Evolutionary conservation across 306 rosid genomes (phyloP).

Genomic region (Urtica urens): DNA sequence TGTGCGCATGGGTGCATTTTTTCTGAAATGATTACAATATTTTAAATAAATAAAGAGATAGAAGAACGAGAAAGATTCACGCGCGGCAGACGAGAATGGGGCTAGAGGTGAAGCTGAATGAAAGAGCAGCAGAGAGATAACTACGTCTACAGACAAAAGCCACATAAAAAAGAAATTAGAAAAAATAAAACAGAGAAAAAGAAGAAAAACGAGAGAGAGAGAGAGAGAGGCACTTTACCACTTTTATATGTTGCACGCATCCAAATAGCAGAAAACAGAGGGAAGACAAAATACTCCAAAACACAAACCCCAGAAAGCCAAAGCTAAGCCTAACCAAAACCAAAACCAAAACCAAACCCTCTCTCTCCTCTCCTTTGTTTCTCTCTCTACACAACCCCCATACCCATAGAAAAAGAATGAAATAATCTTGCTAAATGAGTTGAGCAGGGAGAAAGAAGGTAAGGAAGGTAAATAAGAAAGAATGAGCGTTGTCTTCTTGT

Average conservation of each 20-base stretch:
- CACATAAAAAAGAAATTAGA: conserved; percentile 20
- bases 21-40: too few species aligned
- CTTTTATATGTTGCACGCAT: conserved; percentile 96
- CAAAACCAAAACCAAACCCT: too few species aligned
- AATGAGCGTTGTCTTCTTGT: too few species aligned
- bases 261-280: conserved; percentile 56
- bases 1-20: too few species aligned
- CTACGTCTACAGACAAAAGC: conserved; percentile 48
- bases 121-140: conserved; percentile 42
- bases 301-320: conserved; percentile 14
- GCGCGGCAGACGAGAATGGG: conserved; percentile 25
- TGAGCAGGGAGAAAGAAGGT: too few species aligned
- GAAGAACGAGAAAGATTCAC: neutral
- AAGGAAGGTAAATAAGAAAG: too few species aligned
- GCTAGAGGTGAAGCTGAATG: conserved; percentile 22
- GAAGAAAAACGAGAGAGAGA: conserved; percentile 7
- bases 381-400: too few species aligned
- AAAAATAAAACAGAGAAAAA: conserved; percentile 4
- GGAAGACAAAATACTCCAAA: conserved; percentile 39
- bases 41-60: neutral
- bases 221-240: conserved; percentile 60
- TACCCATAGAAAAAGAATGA: too few species aligned
- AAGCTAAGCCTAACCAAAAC: conserved; percentile 9
- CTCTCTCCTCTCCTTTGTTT: too few species aligned
- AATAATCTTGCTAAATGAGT: too few species aligned